phyloP scores from a whole-genome alignment of 495 filamentous ascomycete species.

The Aspergillus ostianus region DNA sequence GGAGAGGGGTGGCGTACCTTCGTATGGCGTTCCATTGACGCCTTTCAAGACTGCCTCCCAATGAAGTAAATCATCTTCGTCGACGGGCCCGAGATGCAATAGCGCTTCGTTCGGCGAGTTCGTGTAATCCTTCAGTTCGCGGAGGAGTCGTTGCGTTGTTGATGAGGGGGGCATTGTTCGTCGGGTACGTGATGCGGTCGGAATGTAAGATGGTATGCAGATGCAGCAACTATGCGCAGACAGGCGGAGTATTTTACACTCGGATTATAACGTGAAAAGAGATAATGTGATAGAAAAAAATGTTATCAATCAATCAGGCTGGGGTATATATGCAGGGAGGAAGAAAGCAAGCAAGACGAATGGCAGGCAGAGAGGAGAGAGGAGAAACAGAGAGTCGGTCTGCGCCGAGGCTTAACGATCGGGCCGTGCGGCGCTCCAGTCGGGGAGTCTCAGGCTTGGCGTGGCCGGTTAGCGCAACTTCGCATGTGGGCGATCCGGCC shows the following conservation, averaged over 20 bases:
- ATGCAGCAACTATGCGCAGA: background rate
- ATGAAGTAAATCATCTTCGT: slow-evolving; percentile 66
- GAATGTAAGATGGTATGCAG: background rate
- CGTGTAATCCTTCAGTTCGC: slow-evolving; percentile 61
- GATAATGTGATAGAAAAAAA: no score
- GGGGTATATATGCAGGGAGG: background rate
- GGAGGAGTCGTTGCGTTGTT: slow-evolving; percentile 60
- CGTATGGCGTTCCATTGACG: slow-evolving; percentile 63
- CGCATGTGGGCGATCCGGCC: slow-evolving; percentile 17
- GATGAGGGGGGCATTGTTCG: slow-evolving; percentile 27
- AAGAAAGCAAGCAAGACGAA: background rate
- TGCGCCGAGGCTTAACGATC: slow-evolving; percentile 18
- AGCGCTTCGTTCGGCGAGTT: slow-evolving; percentile 55
- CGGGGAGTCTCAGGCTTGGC: slow-evolving; percentile 1
- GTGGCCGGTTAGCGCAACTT: slow-evolving; percentile 3
- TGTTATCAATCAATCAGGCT: background rate
- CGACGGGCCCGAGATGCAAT: slow-evolving; percentile 62
- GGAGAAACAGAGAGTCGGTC: background rate
- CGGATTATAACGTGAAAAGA: no score
- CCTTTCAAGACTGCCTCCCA: slow-evolving; percentile 84
- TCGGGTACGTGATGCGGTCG: background rate
- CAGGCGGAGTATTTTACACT: no score
- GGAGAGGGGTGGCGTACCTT: slow-evolving; percentile 46
- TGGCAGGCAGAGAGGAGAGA: background rate
- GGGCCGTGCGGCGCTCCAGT: slow-evolving; percentile 5